Percentiles rank a stretch among this genome's conserved stretches.
Evolutionary conservation across 1,284 basidiomycete species (phyloP).

Genomic region (Papiliotrema flavescens): DNA sequence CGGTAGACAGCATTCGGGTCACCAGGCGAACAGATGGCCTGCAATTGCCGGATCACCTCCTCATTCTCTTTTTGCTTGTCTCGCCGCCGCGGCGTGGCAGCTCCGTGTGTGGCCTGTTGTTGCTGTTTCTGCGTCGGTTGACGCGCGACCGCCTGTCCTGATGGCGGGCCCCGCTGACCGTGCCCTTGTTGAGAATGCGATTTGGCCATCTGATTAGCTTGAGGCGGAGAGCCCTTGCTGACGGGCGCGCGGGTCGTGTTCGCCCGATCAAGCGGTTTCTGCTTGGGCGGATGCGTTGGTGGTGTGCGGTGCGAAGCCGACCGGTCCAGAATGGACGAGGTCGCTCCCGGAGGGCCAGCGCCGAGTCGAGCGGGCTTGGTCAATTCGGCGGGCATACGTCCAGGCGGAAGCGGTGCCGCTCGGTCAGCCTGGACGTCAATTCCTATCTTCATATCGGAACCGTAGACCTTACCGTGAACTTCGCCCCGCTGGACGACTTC

Average conservation of each 20-base stretch:
- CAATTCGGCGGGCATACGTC: slow-evolving; percentile 20
- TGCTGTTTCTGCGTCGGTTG: slow-evolving; percentile 35
- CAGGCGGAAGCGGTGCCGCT: slow-evolving; percentile 28
- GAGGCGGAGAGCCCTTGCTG: slow-evolving; percentile 21
- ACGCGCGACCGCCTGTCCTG: slow-evolving; percentile 24
- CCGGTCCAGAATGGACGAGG: slow-evolving; percentile 38
- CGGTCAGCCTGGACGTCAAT: slow-evolving; percentile 21
- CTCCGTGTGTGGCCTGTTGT: slow-evolving; percentile 23
- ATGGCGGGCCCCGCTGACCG: slow-evolving; percentile 19
- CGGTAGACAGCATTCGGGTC: slow-evolving; percentile 93
- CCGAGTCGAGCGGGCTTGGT: slow-evolving; percentile 23
- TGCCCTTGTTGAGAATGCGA: slow-evolving; percentile 35
- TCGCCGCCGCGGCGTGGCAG: slow-evolving; percentile 71
- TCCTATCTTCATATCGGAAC: neutral
- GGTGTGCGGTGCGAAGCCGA: slow-evolving; percentile 46
- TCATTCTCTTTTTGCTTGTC: slow-evolving; percentile 85
- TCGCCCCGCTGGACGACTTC: slow-evolving; percentile 16
- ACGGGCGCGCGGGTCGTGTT: slow-evolving; percentile 51
- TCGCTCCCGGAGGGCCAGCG: slow-evolving; percentile 16
- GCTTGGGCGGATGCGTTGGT: slow-evolving; percentile 28
- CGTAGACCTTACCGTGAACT: slow-evolving; percentile 15
- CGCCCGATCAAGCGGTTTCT: slow-evolving; percentile 43
- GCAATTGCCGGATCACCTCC: slow-evolving; percentile 85
- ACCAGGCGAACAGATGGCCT: slow-evolving; percentile 93
- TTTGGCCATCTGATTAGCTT: slow-evolving; percentile 30